phyloP scores from a whole-genome alignment of 352 stramenopile genomes.

The Globisporangium cystogenes region DNA sequence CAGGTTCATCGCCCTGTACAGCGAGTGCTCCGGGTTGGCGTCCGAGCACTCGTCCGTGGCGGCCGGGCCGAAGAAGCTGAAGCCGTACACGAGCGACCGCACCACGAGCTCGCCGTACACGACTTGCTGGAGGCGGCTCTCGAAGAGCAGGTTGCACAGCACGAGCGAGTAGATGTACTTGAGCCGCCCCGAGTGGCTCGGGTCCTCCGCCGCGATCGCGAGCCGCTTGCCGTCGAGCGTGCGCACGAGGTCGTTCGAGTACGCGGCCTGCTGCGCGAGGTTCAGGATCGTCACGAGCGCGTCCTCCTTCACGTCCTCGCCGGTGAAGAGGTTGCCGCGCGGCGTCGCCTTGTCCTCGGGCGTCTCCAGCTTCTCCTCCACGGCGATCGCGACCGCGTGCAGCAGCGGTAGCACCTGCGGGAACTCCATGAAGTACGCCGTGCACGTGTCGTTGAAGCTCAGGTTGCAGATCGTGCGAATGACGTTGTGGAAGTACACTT shows the following conservation, averaged over 20 bases:
- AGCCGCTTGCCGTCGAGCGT: constrained; percentile 52
- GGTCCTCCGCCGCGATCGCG: constrained; percentile 26
- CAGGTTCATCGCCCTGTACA: constrained; percentile 33
- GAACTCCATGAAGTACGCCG: constrained; percentile 48
- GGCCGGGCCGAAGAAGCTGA: constrained; percentile 32
- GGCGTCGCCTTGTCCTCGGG: not conserved
- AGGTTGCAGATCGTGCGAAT: constrained; percentile 58
- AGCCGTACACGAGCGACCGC: constrained; percentile 41
- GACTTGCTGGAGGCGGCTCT: constrained; percentile 54
- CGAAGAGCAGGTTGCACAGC: constrained; percentile 66
- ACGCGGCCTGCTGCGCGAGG: constrained; percentile 40
- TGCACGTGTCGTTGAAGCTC: constrained; percentile 47
- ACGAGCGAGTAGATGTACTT: constrained; percentile 60
- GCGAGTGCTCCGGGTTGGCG: constrained; percentile 1
- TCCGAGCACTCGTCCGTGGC: constrained; percentile 2
- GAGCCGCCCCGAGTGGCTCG: constrained; percentile 28
- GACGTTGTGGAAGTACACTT: constrained; percentile 45
- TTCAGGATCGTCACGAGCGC: constrained; percentile 61
- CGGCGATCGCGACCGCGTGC: constrained; percentile 24
- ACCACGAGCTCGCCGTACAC: constrained; percentile 57
- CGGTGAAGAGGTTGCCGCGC: constrained; percentile 5
- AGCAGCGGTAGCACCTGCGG: constrained; percentile 49
- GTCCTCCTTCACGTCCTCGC: constrained; percentile 58
- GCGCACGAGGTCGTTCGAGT: constrained; percentile 43
- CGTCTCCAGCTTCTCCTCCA: not conserved